Evolutionary conservation across 345 rosid genomes (phyloP), one percentile per base, ranked within the genome.

Genomic region (Kernera saxatilis): DNA sequence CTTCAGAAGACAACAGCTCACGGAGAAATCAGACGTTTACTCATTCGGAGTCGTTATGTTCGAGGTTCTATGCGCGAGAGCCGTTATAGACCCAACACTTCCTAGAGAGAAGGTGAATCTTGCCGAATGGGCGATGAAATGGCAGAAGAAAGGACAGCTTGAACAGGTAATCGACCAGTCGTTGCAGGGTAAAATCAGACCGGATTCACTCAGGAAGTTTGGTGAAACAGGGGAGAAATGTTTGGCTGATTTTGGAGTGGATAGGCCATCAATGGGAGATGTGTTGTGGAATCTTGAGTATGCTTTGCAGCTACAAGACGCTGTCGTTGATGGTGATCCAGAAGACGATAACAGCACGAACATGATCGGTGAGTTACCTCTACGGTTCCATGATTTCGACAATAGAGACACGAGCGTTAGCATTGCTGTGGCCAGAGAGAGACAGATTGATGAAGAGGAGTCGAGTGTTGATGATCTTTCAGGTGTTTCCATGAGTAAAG

Each of bases 81-180:
- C 98, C 0, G 96, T 92, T 53, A 92, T 92, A 73, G 93, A 90
- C 76, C 95, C 97, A 0, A 68, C 98, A 8, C 93, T 87, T 43
- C 86, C 95, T 1, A 77, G 98, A 81, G 97, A 93, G 53, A 90
- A 75, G 91, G 97, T 93, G 73, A 93, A 93, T 78, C 81, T 93
- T 44, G 96, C 98, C 2, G 98, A 90, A 65, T 88, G 97, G 97
- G 96, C 90, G 36, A 88, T 93, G 92, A 84, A 85, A 69, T 90
- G 96, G 96, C 92, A 88, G 75, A 87, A 84, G 81, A 88, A 66
- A 70, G 93, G 96, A 69, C 86, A 90, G 74, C 75, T 88, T 75
- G 93, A 87, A n/a, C 87, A 88, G 53, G 79, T 93, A 63, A 88
- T 90, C 10, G 96, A 93, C 69, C 65, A 82, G 18, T 69, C 82